Evolutionary conservation across 2,329 filamentous ascomycete species (phyloP).

Genomic region (Ophioceras dolichostomum): DNA sequence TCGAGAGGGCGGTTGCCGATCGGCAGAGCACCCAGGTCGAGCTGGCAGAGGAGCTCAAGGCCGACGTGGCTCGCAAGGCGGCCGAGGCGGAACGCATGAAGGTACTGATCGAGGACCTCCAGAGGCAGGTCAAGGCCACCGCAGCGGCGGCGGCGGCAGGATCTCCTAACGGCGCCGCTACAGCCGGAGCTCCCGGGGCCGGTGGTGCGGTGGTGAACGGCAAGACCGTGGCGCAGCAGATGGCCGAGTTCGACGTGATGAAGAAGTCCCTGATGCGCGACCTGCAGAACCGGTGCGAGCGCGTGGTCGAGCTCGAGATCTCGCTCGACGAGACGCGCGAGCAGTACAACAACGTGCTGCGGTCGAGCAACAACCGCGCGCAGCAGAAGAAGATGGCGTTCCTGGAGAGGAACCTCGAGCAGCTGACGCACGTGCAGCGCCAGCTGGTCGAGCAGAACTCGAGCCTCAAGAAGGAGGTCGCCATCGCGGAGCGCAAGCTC

Average conservation of each 20-base stretch:
- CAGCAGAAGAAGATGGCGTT: slow-evolving; percentile 99
- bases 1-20: slow-evolving; percentile 65
- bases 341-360: slow-evolving; percentile 97
- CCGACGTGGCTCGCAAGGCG: slow-evolving; percentile 62
- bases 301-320: slow-evolving; percentile 96
- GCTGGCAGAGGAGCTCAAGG: slow-evolving; percentile 64
- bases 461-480: slow-evolving; percentile 95
- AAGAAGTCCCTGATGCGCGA: slow-evolving; percentile 99
- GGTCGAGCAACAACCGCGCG: slow-evolving; percentile 92
- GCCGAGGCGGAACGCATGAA: slow-evolving; percentile 76
- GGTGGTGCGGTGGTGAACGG: slow-evolving; percentile 56
- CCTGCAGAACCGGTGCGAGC: slow-evolving; percentile 94
- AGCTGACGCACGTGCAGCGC: slow-evolving; percentile 91
- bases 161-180: neutral
- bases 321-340: slow-evolving; percentile 93
- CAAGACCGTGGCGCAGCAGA: slow-evolving; percentile 94
- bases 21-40: slow-evolving; percentile 63
- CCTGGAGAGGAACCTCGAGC: slow-evolving; percentile 93
- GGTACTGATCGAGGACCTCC: slow-evolving; percentile 67
- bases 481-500: slow-evolving; percentile 93
- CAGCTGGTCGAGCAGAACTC: slow-evolving; percentile 98
- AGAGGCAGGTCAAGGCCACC: slow-evolving; percentile 58
- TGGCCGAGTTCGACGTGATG: slow-evolving; percentile 98
- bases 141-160: slow-evolving; percentile 22
- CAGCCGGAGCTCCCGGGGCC: slow-evolving; percentile 29